phyloP scores from a whole-genome alignment of 352 stramenopile genomes.

The Globisporangium iwayamae region DNA sequence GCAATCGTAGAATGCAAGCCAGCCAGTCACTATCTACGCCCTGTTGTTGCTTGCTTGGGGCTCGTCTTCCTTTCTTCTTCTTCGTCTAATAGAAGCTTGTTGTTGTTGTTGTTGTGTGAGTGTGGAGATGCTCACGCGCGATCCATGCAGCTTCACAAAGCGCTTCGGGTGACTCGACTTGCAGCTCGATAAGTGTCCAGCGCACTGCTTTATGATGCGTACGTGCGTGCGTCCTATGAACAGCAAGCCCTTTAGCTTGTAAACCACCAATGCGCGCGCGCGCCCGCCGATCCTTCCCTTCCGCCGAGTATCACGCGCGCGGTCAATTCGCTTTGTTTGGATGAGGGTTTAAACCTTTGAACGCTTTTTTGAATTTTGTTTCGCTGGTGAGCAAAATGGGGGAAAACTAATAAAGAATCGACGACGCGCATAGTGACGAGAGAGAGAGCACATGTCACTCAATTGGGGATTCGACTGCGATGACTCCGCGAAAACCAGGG shows the following conservation, averaged over 20 bases:
- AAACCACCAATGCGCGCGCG: too few species aligned
- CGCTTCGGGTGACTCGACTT: neutral
- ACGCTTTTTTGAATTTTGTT: slow-evolving; percentile 13
- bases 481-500: too few species aligned
- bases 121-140: neutral
- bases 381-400: neutral
- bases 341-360: slow-evolving; percentile 12
- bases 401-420: neutral
- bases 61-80: neutral
- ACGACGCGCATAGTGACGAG: neutral
- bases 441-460: neutral
- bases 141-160: neutral
- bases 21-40: neutral
- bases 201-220: too few species aligned
- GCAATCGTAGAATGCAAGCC: neutral
- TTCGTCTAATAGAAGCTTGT: neutral
- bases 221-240: too few species aligned
- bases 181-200: too few species aligned
- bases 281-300: neutral
- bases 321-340: neutral
- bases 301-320: neutral
- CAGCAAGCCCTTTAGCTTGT: too few species aligned
- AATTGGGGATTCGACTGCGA: neutral
- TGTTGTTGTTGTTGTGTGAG: neutral
- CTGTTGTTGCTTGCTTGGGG: neutral